Evolutionary conservation across 441 rosid genomes (phyloP).

Genomic region (Eutrema salsugineum): DNA sequence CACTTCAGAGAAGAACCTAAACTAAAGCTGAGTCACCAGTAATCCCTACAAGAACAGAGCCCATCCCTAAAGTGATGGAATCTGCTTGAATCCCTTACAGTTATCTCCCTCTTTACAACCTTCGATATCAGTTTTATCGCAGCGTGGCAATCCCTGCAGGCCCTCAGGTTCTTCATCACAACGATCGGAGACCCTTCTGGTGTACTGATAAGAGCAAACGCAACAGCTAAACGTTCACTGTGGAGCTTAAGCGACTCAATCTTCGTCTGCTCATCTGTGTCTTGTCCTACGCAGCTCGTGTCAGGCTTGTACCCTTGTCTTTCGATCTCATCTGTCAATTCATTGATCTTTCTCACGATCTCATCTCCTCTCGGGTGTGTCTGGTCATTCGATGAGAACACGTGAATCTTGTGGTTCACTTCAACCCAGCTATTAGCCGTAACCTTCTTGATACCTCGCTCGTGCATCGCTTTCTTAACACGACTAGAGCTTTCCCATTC

Average conservation of each 20-base stretch:
- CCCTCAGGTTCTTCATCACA: conserved; percentile 74
- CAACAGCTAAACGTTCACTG: conserved; percentile 73
- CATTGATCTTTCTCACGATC: conserved; percentile 51
- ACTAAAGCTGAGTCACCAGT: conserved; percentile 44
- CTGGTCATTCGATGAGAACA: conserved; percentile 61
- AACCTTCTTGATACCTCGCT: conserved; percentile 66
- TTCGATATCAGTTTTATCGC: conserved; percentile 73
- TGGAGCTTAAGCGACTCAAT: conserved; percentile 72
- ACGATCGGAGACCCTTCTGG: conserved; percentile 63
- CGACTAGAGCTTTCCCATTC: conserved; percentile 62
- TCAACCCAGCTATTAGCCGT: conserved; percentile 86
- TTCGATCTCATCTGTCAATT: conserved; percentile 46
- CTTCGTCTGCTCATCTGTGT: conserved; percentile 57
- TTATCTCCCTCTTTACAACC: conserved; percentile 59
- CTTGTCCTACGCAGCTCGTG: conserved; percentile 62
- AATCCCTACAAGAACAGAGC: conserved; percentile 71
- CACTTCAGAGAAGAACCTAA: too few species aligned
- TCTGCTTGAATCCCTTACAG: conserved; percentile 77
- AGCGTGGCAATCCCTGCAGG: conserved; percentile 77
- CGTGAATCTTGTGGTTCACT: conserved; percentile 51
- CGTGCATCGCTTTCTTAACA: conserved; percentile 78
- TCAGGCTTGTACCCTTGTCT: conserved; percentile 73
- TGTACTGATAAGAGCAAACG: conserved; percentile 72
- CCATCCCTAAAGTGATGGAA: conserved; percentile 80
- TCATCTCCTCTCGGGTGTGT: conserved; percentile 51